Base-by-base conservation (phyloP, 768 basidiomycete genomes). In the Boletus speciosus region DNA sequence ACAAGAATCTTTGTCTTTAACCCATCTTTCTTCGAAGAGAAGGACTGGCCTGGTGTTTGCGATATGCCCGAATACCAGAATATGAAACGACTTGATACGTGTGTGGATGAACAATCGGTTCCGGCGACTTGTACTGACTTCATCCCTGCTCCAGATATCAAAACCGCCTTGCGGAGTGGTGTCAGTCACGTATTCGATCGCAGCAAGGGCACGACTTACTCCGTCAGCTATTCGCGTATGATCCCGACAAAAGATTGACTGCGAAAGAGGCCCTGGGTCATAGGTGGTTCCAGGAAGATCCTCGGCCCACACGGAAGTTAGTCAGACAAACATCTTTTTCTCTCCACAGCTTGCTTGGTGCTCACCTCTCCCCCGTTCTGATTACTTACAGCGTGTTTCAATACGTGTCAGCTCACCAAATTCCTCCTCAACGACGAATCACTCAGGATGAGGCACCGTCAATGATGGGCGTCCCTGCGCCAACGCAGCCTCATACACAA, bases 211-310 rank as follows among this genome's bases (percentile, higher is more conserved):
- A 86, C 66, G 90, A 96, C 54, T 82, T 98, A 51, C 83, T 99
- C n/a, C 80, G 80, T 12, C 79, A 83, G 55, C 77, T 98, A 36
- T 96, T 99, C 68, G 81, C 81, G 10, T 98, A 94, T 73, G 92
- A 98, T 70, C 96, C 96, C 1, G 88, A 90, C 62, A 83, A 78
- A 56, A 78, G 97, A 32, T 79, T 98, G 39, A 93, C 86, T 0
- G 93, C 94, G 1, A 79, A 81, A 59, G 84, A 90, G 55, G 89
- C 93, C 0, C 74, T 99, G 1, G 76, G 76, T 19, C 95, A 98
- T 69, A 81, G 81, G 58, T 99, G 95, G 93, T 99, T 98, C 70
- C 79, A 81, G 23, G 93, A 96, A 66, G 95, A 95, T 8, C 93
- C 93, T 9, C 79, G 78, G 41, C 91, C 95, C 3, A 89, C 88